A percentile compares a stretch with the other conserved stretches of the same genome.
phyloP scores from a whole-genome alignment of 2,329 filamentous ascomycete genomes.

The Claviceps quebecensis region DNA sequence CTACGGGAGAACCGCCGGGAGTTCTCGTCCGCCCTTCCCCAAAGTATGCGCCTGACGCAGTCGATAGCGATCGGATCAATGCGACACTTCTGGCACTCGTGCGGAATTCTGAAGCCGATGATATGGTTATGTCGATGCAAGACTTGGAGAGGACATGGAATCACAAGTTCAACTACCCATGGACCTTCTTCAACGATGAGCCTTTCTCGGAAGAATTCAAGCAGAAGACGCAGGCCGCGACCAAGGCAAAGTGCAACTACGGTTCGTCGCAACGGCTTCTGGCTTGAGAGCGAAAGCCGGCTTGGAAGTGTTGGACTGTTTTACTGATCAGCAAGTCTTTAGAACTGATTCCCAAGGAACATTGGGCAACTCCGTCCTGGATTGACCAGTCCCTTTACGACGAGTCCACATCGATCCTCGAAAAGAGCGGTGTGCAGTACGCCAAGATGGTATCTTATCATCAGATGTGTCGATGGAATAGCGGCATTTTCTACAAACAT shows the following conservation, averaged over 20 bases:
- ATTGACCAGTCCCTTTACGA: slow-evolving; percentile 77
- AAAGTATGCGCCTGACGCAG: slow-evolving; percentile 64
- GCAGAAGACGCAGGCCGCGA: slow-evolving; percentile 60
- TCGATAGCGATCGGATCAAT: slow-evolving; percentile 72
- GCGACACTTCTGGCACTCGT: slow-evolving; percentile 87
- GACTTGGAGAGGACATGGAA: slow-evolving; percentile 96
- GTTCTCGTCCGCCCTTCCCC: slow-evolving; percentile 58
- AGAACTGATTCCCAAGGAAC: slow-evolving; percentile 86
- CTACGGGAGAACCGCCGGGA: slow-evolving; percentile 70
- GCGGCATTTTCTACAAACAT: slow-evolving; percentile 94
- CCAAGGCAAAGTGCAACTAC: slow-evolving; percentile 78
- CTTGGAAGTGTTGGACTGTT: not conserved
- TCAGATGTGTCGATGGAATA: slow-evolving; percentile 99
- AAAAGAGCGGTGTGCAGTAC: slow-evolving; percentile 82
- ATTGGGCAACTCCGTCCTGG: slow-evolving; percentile 87
- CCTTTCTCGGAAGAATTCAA: slow-evolving; percentile 93
- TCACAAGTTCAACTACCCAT: slow-evolving; percentile 97
- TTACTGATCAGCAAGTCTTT: slow-evolving; percentile 3
- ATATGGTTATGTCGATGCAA: slow-evolving; percentile 74
- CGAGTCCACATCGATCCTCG: slow-evolving; percentile 70
- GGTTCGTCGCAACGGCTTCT: slow-evolving; percentile 35
- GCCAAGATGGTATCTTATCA: slow-evolving; percentile 82
- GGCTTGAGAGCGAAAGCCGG: not conserved
- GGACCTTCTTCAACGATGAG: slow-evolving; percentile 97
- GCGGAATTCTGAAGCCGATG: slow-evolving; percentile 75